phyloP scores from a whole-genome alignment of 768 basidiomycete genomes.

The Kondoa subrosea region DNA sequence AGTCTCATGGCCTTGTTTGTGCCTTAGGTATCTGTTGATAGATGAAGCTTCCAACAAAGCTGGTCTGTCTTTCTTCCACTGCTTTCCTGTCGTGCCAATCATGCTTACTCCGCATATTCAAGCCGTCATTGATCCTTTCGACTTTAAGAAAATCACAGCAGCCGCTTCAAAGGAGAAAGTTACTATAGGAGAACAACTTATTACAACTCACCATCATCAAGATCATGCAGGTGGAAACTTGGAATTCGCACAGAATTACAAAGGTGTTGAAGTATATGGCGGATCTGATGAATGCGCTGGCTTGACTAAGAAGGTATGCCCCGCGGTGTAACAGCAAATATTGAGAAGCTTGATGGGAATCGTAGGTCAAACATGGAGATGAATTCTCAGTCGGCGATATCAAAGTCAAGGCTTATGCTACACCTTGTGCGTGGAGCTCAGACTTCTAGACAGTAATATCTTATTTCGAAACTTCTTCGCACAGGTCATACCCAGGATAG shows the following conservation, averaged over 20 bases:
- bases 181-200: constrained; percentile 42
- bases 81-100: no score
- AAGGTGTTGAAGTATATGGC: constrained; percentile 53
- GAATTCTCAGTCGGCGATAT: constrained; percentile 48
- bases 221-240: constrained; percentile 21
- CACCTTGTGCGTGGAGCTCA: constrained; percentile 20
- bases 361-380: constrained; percentile 55
- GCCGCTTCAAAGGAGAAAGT: constrained; percentile 50
- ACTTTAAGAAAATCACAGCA: constrained; percentile 44
- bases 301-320: constrained; percentile 46
- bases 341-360: background rate
- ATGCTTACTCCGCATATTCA: no score
- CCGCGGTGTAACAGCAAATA: no score
- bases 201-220: constrained; percentile 50
- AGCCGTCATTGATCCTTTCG: constrained; percentile 65
- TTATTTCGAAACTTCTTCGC: constrained; percentile 55
- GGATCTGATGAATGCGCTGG: constrained; percentile 56
- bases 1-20: constrained; percentile 28
- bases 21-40: constrained; percentile 64
- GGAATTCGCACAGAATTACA: constrained; percentile 31
- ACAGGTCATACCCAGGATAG: constrained; percentile 95
- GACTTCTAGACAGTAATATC: background rate
- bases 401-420: constrained; percentile 30
- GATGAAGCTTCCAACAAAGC: constrained; percentile 49
- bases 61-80: no score